A percentile compares a stretch with the other conserved stretches of the same genome.
phyloP scores from a whole-genome alignment of 1,284 basidiomycete genomes.

The Tilletia walkeri region DNA sequence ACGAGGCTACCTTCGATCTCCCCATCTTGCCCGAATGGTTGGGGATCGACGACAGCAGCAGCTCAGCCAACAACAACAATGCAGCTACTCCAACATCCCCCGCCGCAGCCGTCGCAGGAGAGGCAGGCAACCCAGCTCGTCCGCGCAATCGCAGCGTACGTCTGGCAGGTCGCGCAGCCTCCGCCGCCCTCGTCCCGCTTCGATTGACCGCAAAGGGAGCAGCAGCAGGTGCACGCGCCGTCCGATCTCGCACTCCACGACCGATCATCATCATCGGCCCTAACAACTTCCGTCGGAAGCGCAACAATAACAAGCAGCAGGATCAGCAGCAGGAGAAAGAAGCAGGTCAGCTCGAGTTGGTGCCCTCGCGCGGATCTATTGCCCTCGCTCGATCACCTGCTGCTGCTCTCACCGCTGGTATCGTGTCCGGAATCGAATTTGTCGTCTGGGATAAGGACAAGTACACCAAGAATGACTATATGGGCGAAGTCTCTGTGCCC shows the following conservation, averaged over 20 bases:
- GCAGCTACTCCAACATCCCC: too few species aligned
- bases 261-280: slow-evolving; percentile 33
- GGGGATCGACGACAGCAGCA: slow-evolving; percentile 60
- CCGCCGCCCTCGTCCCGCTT: slow-evolving; percentile 32
- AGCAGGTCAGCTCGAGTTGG: slow-evolving; percentile 10
- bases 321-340: not conserved
- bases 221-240: slow-evolving; percentile 40
- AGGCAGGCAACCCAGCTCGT: not conserved
- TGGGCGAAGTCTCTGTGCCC: slow-evolving; percentile 78
- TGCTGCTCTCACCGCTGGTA: slow-evolving; percentile 8
- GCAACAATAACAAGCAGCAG: not conserved
- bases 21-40: slow-evolving; percentile 41
- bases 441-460: slow-evolving; percentile 90
- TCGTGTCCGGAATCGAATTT: slow-evolving; percentile 73
- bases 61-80: not conserved
- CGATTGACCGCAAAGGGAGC: slow-evolving; percentile 26
- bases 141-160: slow-evolving; percentile 1
- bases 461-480: slow-evolving; percentile 74
- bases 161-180: slow-evolving; percentile 8
- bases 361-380: slow-evolving; percentile 31
- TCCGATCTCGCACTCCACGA: slow-evolving; percentile 37
- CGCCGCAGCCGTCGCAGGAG: not conserved
- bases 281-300: slow-evolving; percentile 17
- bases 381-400: slow-evolving; percentile 24
- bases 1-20: slow-evolving; percentile 41